A percentile compares a stretch with the other conserved stretches of the same genome.
Conservation (phyloP, 306 rosid genomes). For the Chamaecrista fasciculata region DNA sequence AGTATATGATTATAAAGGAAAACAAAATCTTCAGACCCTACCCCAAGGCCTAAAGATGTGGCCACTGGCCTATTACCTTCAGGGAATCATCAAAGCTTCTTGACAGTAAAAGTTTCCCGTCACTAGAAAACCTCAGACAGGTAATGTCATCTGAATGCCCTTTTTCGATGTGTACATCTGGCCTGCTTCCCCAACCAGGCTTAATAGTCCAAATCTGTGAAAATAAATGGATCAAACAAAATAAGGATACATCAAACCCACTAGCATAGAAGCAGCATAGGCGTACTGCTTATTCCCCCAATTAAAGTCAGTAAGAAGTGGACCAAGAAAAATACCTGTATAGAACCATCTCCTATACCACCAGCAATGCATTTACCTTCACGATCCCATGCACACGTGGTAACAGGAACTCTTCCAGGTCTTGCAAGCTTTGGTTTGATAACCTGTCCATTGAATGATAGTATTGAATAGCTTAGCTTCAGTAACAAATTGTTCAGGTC, state of each 20-base stretch:
- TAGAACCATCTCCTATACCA: constrained; percentile 94
- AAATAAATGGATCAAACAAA: constrained; percentile 25
- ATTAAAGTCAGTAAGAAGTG: neutral
- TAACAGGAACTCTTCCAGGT: constrained; percentile 90
- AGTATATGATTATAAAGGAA: constrained; percentile 1
- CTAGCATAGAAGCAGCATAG: constrained; percentile 6
- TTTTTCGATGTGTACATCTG: constrained; percentile 65
- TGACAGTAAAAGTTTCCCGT: constrained; percentile 68
- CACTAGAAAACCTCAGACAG: constrained; percentile 73
- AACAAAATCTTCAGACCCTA: constrained; percentile 6
- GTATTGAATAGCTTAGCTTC: constrained; percentile 20
- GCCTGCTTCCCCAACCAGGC: constrained; percentile 98
- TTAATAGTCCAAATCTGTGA: constrained; percentile 80
- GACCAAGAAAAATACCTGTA: constrained; percentile 56
- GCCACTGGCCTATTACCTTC: constrained; percentile 51
- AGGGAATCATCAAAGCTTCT: constrained; percentile 83
- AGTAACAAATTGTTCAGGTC: constrained; percentile 3
- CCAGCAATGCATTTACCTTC: constrained; percentile 91
- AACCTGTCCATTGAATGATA: constrained; percentile 53
- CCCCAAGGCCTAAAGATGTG: neutral
- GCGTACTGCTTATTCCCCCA: neutral
- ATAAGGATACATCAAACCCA: constrained; percentile 17
- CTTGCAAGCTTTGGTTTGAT: constrained; percentile 90
- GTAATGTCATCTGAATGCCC: constrained; percentile 79
- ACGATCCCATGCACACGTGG: constrained; percentile 85